These are phyloP conservation scores for Mortierella hygrophila DNA, from an alignment of 192 early-diverging fungal genomes.

Conservation along the genomic window DNA sequence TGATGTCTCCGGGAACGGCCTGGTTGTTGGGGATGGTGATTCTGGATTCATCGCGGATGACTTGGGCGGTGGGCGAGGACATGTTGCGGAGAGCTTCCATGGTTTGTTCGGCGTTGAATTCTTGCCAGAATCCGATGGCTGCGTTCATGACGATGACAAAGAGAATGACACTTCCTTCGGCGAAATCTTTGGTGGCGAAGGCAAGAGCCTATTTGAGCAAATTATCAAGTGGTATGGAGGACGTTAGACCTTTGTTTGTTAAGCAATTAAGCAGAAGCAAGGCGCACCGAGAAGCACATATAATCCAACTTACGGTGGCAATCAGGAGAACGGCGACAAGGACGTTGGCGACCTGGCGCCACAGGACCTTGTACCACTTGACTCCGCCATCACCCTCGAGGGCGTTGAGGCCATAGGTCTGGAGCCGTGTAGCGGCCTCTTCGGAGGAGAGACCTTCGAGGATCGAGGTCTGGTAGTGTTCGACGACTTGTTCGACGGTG, in stretches of 20 bases:
- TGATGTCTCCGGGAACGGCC: conserved; percentile 89
- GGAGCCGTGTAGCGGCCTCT: conserved; percentile 60
- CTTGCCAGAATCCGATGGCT: conserved; percentile 93
- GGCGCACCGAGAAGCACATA: neutral
- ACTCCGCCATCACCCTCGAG: conserved; percentile 77
- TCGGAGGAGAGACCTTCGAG: conserved; percentile 62
- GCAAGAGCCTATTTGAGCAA: conserved; percentile 58
- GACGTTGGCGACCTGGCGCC: conserved; percentile 75
- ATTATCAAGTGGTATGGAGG: neutral
- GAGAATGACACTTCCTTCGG: conserved; percentile 82
- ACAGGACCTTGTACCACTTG: conserved; percentile 70
- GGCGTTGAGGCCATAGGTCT: conserved; percentile 69
- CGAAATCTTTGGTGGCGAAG: conserved; percentile 75
- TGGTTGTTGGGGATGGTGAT: conserved; percentile 80
- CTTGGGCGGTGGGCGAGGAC: conserved; percentile 87
- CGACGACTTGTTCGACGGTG: conserved; percentile 34
- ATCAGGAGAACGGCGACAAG: conserved; percentile 77
- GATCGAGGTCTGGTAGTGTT: conserved; percentile 33
- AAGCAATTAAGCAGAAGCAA: neutral
- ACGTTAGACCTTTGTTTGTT: neutral
- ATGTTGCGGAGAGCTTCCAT: conserved; percentile 93
- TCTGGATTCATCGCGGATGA: conserved; percentile 86
- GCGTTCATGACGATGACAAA: conserved; percentile 88
- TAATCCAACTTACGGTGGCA: conserved; percentile 58
- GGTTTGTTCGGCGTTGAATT: conserved; percentile 93